A percentile compares a stretch with the other conserved stretches of the same genome.
Evolutionary conservation across 345 rosid species (phyloP).

Genomic region (Bruguiera gymnorhiza): DNA sequence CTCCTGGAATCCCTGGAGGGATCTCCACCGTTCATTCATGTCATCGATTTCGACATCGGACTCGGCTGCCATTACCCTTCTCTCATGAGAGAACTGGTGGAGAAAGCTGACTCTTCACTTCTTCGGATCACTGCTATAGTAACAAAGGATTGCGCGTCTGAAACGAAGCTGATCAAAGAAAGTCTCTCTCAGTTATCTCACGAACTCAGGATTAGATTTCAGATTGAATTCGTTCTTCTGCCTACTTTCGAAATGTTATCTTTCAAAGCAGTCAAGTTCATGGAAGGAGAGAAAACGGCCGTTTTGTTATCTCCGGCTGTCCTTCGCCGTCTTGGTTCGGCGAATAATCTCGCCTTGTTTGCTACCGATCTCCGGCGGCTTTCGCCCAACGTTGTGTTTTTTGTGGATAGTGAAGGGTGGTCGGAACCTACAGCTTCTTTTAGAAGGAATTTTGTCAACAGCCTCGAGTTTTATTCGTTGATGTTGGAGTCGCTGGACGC

Average conservation of each 20-base stretch:
- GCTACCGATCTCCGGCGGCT: constrained; percentile 50
- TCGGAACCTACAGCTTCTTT: constrained; percentile 54
- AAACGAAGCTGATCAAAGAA: constrained; percentile 69
- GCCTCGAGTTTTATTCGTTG: constrained; percentile 69
- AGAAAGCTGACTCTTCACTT: constrained; percentile 42
- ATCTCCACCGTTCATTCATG: constrained; percentile 56
- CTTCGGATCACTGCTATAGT: constrained; percentile 81
- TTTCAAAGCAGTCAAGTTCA: constrained; percentile 64
- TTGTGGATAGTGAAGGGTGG: constrained; percentile 72
- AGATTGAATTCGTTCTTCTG: constrained; percentile 64
- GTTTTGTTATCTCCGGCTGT: constrained; percentile 61
- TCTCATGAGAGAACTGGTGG: constrained; percentile 72
- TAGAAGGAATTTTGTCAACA: constrained; percentile 60
- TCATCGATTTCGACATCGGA: constrained; percentile 90
- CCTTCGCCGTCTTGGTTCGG: constrained; percentile 52
- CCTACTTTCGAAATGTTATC: constrained; percentile 69
- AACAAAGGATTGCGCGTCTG: constrained; percentile 59
- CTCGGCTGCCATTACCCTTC: constrained; percentile 93
- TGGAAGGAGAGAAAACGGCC: constrained; percentile 65
- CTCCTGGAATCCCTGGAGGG: constrained; percentile 68
- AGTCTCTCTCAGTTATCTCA: constrained; percentile 72
- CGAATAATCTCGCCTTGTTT: constrained; percentile 40
- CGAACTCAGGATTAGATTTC: constrained; percentile 67
- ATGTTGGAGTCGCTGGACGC: constrained; percentile 83
- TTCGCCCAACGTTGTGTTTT: constrained; percentile 61